Evolutionary conservation across 768 basidiomycete species (phyloP).

Genomic region (Leucosporidium creatinivorum): DNA sequence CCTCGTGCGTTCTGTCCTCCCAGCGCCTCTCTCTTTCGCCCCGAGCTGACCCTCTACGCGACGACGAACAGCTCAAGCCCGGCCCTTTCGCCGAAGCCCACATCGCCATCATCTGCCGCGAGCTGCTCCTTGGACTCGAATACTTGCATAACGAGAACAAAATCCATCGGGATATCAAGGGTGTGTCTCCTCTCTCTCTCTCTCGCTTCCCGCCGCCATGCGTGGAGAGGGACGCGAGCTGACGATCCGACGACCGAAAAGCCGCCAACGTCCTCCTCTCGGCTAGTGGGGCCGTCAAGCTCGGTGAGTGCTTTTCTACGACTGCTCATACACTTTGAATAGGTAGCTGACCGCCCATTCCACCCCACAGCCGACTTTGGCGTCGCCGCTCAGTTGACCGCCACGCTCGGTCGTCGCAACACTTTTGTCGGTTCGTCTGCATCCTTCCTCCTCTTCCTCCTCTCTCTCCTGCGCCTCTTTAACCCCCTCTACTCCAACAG

Average conservation of each 20-base stretch:
- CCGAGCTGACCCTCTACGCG: slow-evolving; percentile 12
- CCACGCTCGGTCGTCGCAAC: slow-evolving; percentile 59
- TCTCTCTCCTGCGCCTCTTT: slow-evolving; percentile 59
- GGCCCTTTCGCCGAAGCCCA: slow-evolving; percentile 85
- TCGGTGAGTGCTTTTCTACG: too few species aligned
- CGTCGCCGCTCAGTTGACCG: slow-evolving; percentile 90
- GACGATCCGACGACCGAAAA: not conserved
- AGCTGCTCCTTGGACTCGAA: slow-evolving; percentile 83
- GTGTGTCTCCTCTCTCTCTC: not conserved
- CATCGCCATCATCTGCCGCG: slow-evolving; percentile 89
- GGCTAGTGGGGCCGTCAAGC: slow-evolving; percentile 84
- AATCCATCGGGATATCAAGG: slow-evolving; percentile 96
- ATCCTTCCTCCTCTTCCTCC: not conserved
- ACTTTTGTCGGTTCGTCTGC: slow-evolving; percentile 70
- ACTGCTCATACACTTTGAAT: too few species aligned
- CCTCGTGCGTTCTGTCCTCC: slow-evolving; percentile 47
- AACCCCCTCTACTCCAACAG: slow-evolving; percentile 33
- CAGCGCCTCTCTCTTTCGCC: not conserved
- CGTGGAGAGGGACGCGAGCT: too few species aligned
- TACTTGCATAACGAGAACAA: slow-evolving; percentile 95
- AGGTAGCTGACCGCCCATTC: too few species aligned
- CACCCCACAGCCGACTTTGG: slow-evolving; percentile 72
- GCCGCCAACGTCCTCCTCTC: slow-evolving; percentile 92
- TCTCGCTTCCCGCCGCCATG: too few species aligned
- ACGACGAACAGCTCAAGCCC: slow-evolving; percentile 59